A percentile compares a stretch with the other conserved stretches of the same genome.
Conservation (phyloP, 2,329 filamentous ascomycete genomes). For the Pleochaeta shiraiana region DNA sequence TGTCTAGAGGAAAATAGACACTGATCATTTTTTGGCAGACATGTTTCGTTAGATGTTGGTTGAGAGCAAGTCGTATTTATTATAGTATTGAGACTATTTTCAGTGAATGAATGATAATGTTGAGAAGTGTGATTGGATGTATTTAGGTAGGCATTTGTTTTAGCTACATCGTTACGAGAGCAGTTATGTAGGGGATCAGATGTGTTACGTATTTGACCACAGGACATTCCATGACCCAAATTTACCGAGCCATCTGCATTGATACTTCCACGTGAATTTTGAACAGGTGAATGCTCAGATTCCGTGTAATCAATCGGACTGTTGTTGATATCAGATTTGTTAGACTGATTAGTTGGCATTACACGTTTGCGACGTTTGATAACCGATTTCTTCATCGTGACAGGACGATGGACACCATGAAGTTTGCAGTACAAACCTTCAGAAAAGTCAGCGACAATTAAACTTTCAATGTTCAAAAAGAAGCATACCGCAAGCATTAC, state of each 20-base stretch:
- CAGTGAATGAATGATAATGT: too few species aligned
- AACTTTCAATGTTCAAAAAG: neutral
- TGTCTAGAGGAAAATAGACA: too few species aligned
- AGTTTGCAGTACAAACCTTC: constrained; percentile 82
- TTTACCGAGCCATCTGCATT: constrained; percentile 45
- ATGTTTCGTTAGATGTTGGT: too few species aligned
- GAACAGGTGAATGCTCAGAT: constrained; percentile 15
- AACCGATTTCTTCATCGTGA: constrained; percentile 97
- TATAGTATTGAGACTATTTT: too few species aligned
- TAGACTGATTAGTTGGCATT: constrained; percentile 45
- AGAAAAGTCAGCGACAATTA: constrained; percentile 8
- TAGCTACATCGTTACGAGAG: neutral
- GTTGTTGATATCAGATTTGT: constrained; percentile 24
- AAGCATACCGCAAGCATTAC: constrained; percentile 82
- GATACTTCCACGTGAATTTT: constrained; percentile 25
- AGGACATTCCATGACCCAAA: constrained; percentile 22
- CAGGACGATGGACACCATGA: constrained; percentile 77
- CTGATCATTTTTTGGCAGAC: too few species aligned
- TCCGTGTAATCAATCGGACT: constrained; percentile 17
- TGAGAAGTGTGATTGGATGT: too few species aligned
- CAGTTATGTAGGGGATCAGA: neutral
- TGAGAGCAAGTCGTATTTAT: too few species aligned
- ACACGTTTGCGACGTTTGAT: constrained; percentile 94
- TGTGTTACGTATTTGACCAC: too few species aligned
- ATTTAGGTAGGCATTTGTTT: too few species aligned